These are phyloP conservation scores for Dissoconium aciculare DNA, from an alignment of 2,329 filamentous ascomycete genomes.

Conservation along the genomic window DNA sequence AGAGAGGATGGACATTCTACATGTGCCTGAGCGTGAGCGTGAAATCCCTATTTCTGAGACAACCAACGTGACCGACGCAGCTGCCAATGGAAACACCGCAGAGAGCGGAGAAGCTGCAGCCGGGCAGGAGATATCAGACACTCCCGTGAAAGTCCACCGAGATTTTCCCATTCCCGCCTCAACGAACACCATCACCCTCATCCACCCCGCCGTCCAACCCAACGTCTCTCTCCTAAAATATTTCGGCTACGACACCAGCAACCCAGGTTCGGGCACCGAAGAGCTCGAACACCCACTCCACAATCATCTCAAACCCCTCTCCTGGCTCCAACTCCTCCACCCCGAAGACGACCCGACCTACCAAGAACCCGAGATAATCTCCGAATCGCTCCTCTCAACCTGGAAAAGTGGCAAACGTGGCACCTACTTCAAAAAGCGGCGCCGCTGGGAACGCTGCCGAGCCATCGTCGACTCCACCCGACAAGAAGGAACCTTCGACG, in stretches of 20 bases:
- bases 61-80: neutral
- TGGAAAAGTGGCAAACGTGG: constrained; percentile 74
- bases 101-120: constrained; percentile 2
- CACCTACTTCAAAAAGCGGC: constrained; percentile 76
- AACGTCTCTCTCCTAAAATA: constrained; percentile 80
- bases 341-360: constrained; percentile 65
- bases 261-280: constrained; percentile 33
- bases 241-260: constrained; percentile 69
- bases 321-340: constrained; percentile 79
- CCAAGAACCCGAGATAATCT: constrained; percentile 45
- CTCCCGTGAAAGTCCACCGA: constrained; percentile 29
- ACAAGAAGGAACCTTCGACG: constrained; percentile 59
- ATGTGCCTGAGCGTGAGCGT: constrained; percentile 12
- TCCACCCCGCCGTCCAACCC: constrained; percentile 71
- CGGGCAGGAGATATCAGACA: constrained; percentile 14
- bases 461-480: constrained; percentile 61
- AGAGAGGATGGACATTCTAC: constrained; percentile 73
- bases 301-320: constrained; percentile 66
- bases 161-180: constrained; percentile 45
- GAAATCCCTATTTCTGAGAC: neutral
- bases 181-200: constrained; percentile 63
- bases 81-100: constrained; percentile 3
- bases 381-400: constrained; percentile 46
- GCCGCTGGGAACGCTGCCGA: constrained; percentile 60
- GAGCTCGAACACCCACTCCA: constrained; percentile 55